These are phyloP conservation scores for Leptographium galeiforme DNA, from an alignment of 2,329 filamentous ascomycete species.

Conservation along the genomic window DNA sequence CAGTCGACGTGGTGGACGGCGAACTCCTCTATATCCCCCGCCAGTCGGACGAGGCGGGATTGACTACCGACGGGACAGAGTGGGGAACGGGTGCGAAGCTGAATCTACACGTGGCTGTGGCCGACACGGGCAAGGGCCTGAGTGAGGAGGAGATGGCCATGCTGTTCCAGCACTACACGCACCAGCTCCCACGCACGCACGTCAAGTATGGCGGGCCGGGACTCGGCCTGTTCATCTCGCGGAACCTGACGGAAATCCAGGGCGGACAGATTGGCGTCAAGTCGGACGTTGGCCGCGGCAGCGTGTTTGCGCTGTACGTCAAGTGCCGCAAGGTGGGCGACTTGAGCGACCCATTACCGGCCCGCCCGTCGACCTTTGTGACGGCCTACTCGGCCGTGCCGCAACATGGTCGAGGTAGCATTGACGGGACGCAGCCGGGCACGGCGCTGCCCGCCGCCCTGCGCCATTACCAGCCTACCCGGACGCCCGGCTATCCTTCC, in stretches of 20 bases:
- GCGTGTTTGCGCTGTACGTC: constrained; percentile 66
- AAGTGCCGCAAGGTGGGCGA: constrained; percentile 39
- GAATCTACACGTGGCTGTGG: constrained; percentile 59
- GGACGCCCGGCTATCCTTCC: background rate
- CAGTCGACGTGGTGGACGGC: constrained; percentile 5
- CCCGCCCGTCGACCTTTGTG: constrained; percentile 4
- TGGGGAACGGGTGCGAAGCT: constrained; percentile 62
- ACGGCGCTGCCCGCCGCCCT: background rate
- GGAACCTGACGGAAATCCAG: constrained; percentile 63
- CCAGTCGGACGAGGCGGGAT: constrained; percentile 24
- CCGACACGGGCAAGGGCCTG: constrained; percentile 60
- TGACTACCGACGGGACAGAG: constrained; percentile 39
- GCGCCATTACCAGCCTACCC: background rate
- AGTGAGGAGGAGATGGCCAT: constrained; percentile 56
- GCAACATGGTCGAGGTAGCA: background rate
- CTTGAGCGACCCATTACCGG: constrained; percentile 17
- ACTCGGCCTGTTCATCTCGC: constrained; percentile 64
- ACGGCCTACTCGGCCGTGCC: background rate
- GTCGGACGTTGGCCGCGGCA: constrained; percentile 53
- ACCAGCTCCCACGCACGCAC: constrained; percentile 62
- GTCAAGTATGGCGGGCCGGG: constrained; percentile 69
- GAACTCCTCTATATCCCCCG: constrained; percentile 37
- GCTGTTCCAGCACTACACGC: constrained; percentile 67
- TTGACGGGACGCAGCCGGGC: background rate
- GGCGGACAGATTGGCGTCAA: constrained; percentile 65